These are phyloP conservation scores for Prunus fruticosa DNA, from an alignment of 306 rosid species.

Conservation along the genomic window DNA sequence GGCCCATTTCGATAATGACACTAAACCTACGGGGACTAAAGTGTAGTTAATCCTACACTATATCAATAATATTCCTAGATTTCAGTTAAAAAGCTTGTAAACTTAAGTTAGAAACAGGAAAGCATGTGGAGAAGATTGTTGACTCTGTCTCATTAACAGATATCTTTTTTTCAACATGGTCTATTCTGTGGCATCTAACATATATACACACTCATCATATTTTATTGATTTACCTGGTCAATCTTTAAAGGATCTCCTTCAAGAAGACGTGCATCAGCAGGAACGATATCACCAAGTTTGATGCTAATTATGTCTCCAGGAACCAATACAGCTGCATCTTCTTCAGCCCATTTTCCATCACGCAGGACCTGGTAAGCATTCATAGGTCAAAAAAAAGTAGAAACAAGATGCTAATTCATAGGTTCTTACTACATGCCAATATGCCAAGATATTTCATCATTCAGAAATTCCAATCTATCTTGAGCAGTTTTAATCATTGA, in stretches of 20 bases:
- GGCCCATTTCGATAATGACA: no score
- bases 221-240: constrained; percentile 49
- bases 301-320: constrained; percentile 78
- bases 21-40: no score
- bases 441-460: no score
- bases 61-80: no score
- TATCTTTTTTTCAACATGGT: background rate
- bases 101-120: background rate
- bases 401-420: background rate
- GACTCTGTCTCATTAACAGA: background rate
- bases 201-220: background rate
- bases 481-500: background rate
- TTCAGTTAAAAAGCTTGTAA: no score
- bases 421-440: no score
- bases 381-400: background rate
- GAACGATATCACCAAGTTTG: constrained; percentile 75
- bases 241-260: constrained; percentile 80
- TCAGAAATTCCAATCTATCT: background rate
- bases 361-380: constrained; percentile 42
- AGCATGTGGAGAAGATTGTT: background rate
- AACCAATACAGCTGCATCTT: constrained; percentile 70
- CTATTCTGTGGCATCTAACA: background rate
- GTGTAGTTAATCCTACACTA: no score
- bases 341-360: constrained; percentile 75
- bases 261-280: constrained; percentile 77